These are phyloP conservation scores for Cordyceps militaris DNA, from an alignment of 2,329 filamentous ascomycete species.

Conservation along the genomic window DNA sequence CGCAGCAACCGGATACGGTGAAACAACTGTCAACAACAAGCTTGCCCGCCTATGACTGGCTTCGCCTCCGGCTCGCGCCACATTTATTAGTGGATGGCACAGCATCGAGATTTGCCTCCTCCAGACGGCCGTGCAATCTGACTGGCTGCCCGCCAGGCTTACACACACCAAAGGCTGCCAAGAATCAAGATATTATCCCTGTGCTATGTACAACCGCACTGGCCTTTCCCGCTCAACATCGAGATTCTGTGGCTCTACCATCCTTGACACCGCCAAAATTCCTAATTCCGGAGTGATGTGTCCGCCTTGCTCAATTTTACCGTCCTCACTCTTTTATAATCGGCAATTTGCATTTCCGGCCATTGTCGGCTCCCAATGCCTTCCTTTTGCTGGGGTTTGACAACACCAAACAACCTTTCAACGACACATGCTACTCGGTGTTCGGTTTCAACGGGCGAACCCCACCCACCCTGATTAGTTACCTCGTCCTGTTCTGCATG, in stretches of 20 bases:
- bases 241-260: neutral
- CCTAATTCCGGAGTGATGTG: neutral
- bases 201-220: neutral
- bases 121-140: neutral
- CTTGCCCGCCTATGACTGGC: neutral
- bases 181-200: neutral
- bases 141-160: neutral
- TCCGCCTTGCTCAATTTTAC: neutral
- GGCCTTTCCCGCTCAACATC: neutral
- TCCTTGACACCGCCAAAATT: neutral
- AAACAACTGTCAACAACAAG: neutral
- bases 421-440: neutral
- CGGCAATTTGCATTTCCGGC: neutral
- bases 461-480: neutral
- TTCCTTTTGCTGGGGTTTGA: neutral
- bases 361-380: neutral
- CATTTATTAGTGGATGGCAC: constrained; percentile 1
- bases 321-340: neutral
- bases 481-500: neutral
- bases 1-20: neutral
- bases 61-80: constrained; percentile 2
- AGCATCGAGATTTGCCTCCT: constrained; percentile 7
- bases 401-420: neutral
- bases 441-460: neutral
- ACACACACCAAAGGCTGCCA: neutral